phyloP scores from a whole-genome alignment of 306 rosid genomes.

The Prunus armeniaca region DNA sequence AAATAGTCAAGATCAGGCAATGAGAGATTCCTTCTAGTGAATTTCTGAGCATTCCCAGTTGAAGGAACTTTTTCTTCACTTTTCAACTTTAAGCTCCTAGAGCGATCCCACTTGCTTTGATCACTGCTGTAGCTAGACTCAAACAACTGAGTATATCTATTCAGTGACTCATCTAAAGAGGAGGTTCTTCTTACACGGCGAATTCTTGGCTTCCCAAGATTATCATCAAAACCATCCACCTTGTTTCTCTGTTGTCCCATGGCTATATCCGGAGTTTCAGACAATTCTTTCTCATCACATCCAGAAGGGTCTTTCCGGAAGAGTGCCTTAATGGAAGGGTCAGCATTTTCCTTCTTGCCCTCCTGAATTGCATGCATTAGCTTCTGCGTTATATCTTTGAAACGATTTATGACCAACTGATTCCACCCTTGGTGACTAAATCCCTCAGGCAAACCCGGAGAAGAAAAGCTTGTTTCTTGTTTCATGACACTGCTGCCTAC shows the following conservation, averaged over 20 bases:
- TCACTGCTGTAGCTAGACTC: conserved; percentile 46
- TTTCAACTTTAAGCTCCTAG: conserved; percentile 59
- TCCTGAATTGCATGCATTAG: conserved; percentile 65
- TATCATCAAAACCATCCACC: conserved; percentile 31
- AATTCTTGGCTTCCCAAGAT: conserved; percentile 29
- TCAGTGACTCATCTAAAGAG: conserved; percentile 60
- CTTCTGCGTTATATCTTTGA: conserved; percentile 70
- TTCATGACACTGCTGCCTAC: conserved; percentile 18
- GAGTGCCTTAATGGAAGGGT: conserved; percentile 24
- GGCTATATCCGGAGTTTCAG: conserved; percentile 29
- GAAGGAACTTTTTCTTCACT: conserved; percentile 47
- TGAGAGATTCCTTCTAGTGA: conserved; percentile 67
- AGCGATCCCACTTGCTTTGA: conserved; percentile 37
- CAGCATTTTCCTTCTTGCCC: conserved; percentile 42
- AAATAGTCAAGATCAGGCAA: conserved; percentile 66
- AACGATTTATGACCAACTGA: conserved; percentile 66
- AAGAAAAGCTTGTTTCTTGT: conserved; percentile 29
- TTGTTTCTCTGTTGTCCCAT: conserved; percentile 26
- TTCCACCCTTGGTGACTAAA: conserved; percentile 72
- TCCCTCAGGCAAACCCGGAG: conserved; percentile 33
- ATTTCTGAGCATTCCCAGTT: conserved; percentile 35
- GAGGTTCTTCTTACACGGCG: conserved; percentile 45
- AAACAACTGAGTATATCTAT: conserved; percentile 65
- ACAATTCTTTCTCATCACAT: conserved; percentile 35
- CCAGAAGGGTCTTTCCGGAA: conserved; percentile 22